Conservation (phyloP, 1,284 basidiomycete species). For the Tylopilus sp. region DNA sequence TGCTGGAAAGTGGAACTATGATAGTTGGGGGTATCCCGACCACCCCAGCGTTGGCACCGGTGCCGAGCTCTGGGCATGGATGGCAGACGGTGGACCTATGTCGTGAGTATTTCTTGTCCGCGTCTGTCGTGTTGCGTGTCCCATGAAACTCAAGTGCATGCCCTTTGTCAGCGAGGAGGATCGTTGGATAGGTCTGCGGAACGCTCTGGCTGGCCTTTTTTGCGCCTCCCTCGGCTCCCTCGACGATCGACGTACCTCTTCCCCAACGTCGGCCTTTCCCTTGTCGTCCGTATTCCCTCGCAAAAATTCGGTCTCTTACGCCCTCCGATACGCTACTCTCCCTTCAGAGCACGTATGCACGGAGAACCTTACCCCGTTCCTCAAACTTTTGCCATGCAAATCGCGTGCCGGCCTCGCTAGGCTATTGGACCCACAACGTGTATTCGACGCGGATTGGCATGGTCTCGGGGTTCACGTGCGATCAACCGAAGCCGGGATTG, state of each 20-base stretch:
- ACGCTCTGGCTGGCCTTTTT: slow-evolving; percentile 89
- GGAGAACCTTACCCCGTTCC: slow-evolving; percentile 94
- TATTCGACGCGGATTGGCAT: slow-evolving; percentile 89
- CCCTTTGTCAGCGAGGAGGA: slow-evolving; percentile 53
- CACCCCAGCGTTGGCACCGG: slow-evolving; percentile 77
- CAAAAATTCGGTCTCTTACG: slow-evolving; percentile 30
- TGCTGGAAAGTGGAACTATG: slow-evolving; percentile 88
- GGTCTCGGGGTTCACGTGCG: slow-evolving; percentile 76
- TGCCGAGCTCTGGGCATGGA: slow-evolving; percentile 89
- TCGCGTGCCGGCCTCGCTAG: slow-evolving; percentile 84
- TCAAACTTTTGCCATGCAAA: slow-evolving; percentile 93
- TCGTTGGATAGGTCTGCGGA: slow-evolving; percentile 83
- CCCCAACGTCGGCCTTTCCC: slow-evolving; percentile 52
- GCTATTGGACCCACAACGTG: slow-evolving; percentile 79
- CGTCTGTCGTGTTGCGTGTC: background rate
- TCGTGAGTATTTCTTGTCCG: slow-evolving; percentile 42
- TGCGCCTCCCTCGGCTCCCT: slow-evolving; percentile 86
- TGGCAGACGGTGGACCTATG: slow-evolving; percentile 54
- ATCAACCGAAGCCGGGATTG: slow-evolving; percentile 43
- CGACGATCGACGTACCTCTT: slow-evolving; percentile 68
- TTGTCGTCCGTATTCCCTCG: slow-evolving; percentile 13
- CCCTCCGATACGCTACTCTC: slow-evolving; percentile 71
- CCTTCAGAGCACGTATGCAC: slow-evolving; percentile 90
- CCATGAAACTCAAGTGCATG: background rate
- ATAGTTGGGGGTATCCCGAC: slow-evolving; percentile 78